Base-by-base conservation (phyloP, 2,329 filamentous ascomycete species). In the Trichoderma sp. region DNA sequence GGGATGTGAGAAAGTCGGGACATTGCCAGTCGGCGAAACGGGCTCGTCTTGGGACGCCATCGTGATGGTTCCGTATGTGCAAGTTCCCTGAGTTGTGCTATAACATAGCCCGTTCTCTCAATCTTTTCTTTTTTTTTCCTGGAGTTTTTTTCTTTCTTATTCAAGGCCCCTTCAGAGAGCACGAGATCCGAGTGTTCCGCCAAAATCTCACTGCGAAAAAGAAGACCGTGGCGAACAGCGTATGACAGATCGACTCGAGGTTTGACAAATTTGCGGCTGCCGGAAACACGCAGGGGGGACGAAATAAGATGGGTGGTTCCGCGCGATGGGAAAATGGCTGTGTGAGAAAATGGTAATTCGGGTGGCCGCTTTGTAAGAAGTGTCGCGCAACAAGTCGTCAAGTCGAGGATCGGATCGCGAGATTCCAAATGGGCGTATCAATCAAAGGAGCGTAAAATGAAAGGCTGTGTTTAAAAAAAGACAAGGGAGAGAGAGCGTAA, bases 41-140 rank as follows among this genome's bases (percentile, higher is more conserved):
- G 78, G 80, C 72, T 79, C 77, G 71, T 79, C 79, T 47, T 82
- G 82, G 20, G 79, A 78, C 62, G 81, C 79, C 84, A 85, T 85
- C 70, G 74, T 74, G 71, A 73, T 67, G 62, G 61, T 71, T 32
- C 62, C 32, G 34, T 72, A 43, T 57, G 32, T 53, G 55, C 32
- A 57, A 23, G 12, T 30, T 53, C 13, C 17, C 36, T 68, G 57
- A 69, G 61, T 74, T 66, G 73, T 62, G 73, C 74, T 75, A 75
- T 70, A 70, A 73, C 73, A 76, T 75, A 67, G 61, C 68, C 71
- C 39, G 61, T 26, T 57, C 11, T 20, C 61, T 47, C 13, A 36
- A 32, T 12, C 17, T n/a, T 47, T 28, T 15, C n/a, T n/a, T 39
- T n/a, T 39, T 26, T 36, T 23, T 26, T 23, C 36, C 15, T 53